Percentiles rank a stretch among this genome's conserved stretches.
Evolutionary conservation across 805 yeast genomes (phyloP).

Genomic region (Hemisphaericaspora nanyangensis): DNA sequence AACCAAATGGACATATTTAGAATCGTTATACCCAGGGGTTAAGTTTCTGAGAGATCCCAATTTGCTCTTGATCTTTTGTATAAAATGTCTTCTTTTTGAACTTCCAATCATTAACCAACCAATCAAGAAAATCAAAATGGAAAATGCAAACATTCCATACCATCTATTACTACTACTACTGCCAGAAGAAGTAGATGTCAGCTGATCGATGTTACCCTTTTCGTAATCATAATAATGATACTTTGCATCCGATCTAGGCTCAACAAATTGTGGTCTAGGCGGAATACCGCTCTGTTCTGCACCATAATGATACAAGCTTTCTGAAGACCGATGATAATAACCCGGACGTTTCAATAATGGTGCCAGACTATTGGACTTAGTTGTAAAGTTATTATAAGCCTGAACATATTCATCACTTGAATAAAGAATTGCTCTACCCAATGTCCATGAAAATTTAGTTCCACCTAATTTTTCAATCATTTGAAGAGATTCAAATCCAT

Average conservation of each 20-base stretch:
- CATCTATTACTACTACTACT: conserved; percentile 41
- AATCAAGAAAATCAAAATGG: conserved; percentile 20
- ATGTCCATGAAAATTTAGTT: conserved; percentile 50
- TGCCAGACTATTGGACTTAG: neutral
- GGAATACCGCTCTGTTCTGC: conserved; percentile 44
- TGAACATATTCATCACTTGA: conserved; percentile 51
- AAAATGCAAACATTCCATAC: conserved; percentile 34
- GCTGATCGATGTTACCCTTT: conserved; percentile 21
- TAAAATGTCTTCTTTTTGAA: conserved; percentile 14
- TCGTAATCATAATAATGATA: conserved; percentile 29
- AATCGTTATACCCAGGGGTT: conserved; percentile 7
- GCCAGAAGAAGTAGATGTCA: conserved; percentile 37
- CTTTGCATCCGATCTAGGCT: conserved; percentile 12
- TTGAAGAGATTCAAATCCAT: conserved; percentile 33
- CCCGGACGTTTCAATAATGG: conserved; percentile 35
- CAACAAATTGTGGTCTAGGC: conserved; percentile 40
- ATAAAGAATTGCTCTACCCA: conserved; percentile 60
- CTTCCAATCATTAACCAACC: conserved; percentile 32
- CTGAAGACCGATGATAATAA: conserved; percentile 44
- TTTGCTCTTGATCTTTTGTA: conserved; percentile 2
- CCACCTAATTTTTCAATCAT: conserved; percentile 43
- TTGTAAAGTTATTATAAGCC: conserved; percentile 34
- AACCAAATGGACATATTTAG: conserved; percentile 3
- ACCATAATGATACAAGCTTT: conserved; percentile 47
- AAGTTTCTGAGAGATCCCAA: neutral